Percentiles rank a stretch among this genome's conserved stretches.
phyloP scores from a whole-genome alignment of 202 grass and related monocot species.

The Zizania palustris region DNA sequence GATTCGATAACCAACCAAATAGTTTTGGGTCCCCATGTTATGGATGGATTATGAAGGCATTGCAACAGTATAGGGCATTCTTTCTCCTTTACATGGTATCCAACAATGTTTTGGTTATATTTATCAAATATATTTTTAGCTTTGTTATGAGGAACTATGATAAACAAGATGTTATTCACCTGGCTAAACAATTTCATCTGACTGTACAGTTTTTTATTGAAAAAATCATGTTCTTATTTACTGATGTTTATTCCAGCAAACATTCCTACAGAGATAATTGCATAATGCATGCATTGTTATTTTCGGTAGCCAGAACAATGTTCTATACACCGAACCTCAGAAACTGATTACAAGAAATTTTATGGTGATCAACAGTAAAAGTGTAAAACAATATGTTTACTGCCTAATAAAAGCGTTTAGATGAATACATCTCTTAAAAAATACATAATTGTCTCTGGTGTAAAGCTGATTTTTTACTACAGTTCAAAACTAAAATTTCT shows the following conservation, averaged over 20 bases:
- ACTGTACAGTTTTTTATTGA: neutral
- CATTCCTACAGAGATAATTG: neutral
- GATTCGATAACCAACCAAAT: neutral
- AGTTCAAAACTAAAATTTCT: neutral
- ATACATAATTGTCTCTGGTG: neutral
- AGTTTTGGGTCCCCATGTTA: neutral
- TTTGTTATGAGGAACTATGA: neutral
- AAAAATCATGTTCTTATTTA: neutral
- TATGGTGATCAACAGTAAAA: neutral
- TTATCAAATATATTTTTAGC: slow-evolving; percentile 5
- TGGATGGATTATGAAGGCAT: neutral
- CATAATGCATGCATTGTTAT: neutral
- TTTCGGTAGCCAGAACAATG: neutral
- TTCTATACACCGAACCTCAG: neutral
- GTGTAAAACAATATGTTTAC: neutral
- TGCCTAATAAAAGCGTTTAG: neutral
- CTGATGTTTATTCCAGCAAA: neutral
- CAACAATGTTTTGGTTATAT: slow-evolving; percentile 1
- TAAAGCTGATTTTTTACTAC: neutral
- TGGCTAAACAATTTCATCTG: neutral
- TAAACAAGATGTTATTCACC: neutral
- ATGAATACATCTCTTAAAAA: neutral
- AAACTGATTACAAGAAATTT: neutral
- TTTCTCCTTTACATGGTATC: neutral
- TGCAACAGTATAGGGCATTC: neutral